These are phyloP conservation scores for Calocybe cyanea DNA, from an alignment of 768 basidiomycete genomes.

Conservation along the genomic window DNA sequence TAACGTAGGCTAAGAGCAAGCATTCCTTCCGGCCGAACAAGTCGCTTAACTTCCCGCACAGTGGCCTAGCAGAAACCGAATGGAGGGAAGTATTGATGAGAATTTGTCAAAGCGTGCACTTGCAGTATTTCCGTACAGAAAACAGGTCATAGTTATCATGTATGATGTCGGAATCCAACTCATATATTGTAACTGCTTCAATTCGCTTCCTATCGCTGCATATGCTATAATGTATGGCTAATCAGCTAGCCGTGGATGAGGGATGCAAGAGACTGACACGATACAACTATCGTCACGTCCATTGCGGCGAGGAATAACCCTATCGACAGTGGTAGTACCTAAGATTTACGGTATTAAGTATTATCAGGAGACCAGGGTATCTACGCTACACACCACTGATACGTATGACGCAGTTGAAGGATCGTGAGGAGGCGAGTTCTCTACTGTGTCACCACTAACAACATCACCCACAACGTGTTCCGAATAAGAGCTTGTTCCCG, in stretches of 20 bases:
- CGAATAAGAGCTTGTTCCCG: constrained; percentile 15
- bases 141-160: constrained; percentile 55
- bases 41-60: constrained; percentile 64
- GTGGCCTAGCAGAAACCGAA: constrained; percentile 34
- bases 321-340: constrained; percentile 46
- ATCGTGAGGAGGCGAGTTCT: constrained; percentile 10
- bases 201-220: constrained; percentile 53
- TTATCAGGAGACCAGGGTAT: not conserved
- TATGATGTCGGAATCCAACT: constrained; percentile 68
- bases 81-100: not conserved
- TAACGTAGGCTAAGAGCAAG: constrained; percentile 48
- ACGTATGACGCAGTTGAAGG: constrained; percentile 19
- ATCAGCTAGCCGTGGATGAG: too few species aligned
- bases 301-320: constrained; percentile 45
- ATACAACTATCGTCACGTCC: constrained; percentile 48
- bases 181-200: constrained; percentile 59
- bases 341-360: not conserved
- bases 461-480: too few species aligned
- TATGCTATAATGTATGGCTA: constrained; percentile 38
- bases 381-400: constrained; percentile 14
- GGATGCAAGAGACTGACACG: constrained; percentile 27
- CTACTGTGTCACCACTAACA: constrained; percentile 8
- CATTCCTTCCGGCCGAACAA: constrained; percentile 62
- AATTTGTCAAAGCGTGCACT: not conserved
- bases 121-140: constrained; percentile 40